Evolutionary conservation across 2,329 filamentous ascomycete species (phyloP).

Genomic region (Neonectria magnoliae): DNA sequence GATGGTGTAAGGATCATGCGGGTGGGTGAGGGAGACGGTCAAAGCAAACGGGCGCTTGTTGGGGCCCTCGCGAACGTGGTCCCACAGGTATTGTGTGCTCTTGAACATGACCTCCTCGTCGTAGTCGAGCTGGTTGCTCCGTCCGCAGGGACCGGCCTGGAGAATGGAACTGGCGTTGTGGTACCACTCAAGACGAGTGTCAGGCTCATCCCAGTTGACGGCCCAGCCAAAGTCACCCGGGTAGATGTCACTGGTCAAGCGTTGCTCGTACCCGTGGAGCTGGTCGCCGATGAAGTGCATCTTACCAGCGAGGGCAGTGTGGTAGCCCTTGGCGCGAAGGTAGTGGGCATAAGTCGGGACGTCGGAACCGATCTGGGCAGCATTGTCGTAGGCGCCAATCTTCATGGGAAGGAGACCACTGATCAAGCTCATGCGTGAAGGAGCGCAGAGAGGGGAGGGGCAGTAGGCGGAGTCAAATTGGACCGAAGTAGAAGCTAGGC

Average conservation of each 20-base stretch:
- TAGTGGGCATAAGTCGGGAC: slow-evolving; percentile 94
- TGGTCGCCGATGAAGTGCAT: slow-evolving; percentile 98
- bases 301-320: slow-evolving; percentile 91
- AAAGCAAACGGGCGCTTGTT: slow-evolving; percentile 82
- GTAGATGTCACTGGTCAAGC: slow-evolving; percentile 95
- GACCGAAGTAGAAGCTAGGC: slow-evolving; percentile 81
- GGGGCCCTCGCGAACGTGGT: slow-evolving; percentile 84
- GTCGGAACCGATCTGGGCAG: slow-evolving; percentile 83
- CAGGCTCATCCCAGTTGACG: slow-evolving; percentile 94
- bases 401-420: slow-evolving; percentile 90
- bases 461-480: slow-evolving; percentile 96
- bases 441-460: slow-evolving; percentile 90
- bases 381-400: slow-evolving; percentile 93
- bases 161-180: slow-evolving; percentile 95
- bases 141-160: slow-evolving; percentile 87
- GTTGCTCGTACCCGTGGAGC: slow-evolving; percentile 91
- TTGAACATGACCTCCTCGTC: slow-evolving; percentile 97
- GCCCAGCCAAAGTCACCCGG: slow-evolving; percentile 94
- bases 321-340: slow-evolving; percentile 83
- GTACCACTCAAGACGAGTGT: slow-evolving; percentile 90
- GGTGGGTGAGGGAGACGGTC: slow-evolving; percentile 93
- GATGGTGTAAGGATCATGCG: slow-evolving; percentile 95
- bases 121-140: slow-evolving; percentile 95
- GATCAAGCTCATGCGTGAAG: slow-evolving; percentile 94
- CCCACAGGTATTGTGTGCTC: slow-evolving; percentile 88